Conservation (phyloP, 495 filamentous ascomycete genomes). For the Penicillium ucsense region DNA sequence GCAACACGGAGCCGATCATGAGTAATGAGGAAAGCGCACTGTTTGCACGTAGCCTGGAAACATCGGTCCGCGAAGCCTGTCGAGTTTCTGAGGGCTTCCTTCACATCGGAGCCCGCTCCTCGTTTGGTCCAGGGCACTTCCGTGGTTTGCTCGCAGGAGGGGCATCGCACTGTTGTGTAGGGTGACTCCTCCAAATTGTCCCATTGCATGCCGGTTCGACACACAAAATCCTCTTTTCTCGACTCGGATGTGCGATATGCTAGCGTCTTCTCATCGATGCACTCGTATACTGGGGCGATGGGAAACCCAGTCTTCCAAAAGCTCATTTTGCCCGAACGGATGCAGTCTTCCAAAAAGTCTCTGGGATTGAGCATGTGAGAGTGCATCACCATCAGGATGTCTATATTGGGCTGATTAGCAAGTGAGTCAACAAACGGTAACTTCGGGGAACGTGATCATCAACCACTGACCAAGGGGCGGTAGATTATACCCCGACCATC, state of each 20-base stretch:
- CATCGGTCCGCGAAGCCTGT: slow-evolving; percentile 56
- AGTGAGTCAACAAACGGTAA: background rate
- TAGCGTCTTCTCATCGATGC: slow-evolving; percentile 54
- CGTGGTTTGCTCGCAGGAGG: slow-evolving; percentile 33
- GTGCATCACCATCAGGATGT: slow-evolving; percentile 87
- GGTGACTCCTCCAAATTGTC: slow-evolving; percentile 44
- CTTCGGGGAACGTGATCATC: background rate
- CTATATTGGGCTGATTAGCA: slow-evolving; percentile 20
- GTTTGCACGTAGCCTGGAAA: slow-evolving; percentile 29
- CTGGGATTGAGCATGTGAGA: slow-evolving; percentile 74
- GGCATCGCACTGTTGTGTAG: slow-evolving; percentile 44
- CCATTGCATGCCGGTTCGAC: slow-evolving; percentile 46
- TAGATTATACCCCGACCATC: slow-evolving; percentile 11
- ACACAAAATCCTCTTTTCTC: slow-evolving; percentile 39
- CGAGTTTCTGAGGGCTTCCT: slow-evolving; percentile 7
- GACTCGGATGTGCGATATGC: slow-evolving; percentile 44
- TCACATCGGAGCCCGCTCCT: slow-evolving; percentile 3
- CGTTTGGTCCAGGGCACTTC: slow-evolving; percentile 17
- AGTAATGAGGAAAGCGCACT: slow-evolving; percentile 40
- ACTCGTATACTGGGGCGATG: slow-evolving; percentile 50
- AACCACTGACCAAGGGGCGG: slow-evolving; percentile 19
- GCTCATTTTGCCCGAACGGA: slow-evolving; percentile 46
- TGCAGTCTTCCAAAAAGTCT: slow-evolving; percentile 64
- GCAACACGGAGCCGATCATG: slow-evolving; percentile 39
- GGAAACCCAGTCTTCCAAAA: slow-evolving; percentile 63